Conservation (phyloP, 306 rosid genomes). For the Quercus bicolor region DNA sequence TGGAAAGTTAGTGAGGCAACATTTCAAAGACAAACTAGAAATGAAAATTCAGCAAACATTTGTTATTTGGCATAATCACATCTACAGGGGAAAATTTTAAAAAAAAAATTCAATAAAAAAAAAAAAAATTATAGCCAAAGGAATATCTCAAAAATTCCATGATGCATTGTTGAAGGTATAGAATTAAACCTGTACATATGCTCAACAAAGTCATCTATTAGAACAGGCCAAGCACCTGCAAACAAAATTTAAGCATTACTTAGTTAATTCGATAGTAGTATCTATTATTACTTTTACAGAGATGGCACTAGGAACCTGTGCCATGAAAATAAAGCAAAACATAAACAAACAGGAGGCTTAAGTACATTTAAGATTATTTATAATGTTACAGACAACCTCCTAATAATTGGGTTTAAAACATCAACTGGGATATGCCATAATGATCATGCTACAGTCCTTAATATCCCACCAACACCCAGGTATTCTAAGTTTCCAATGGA, state of each 20-base stretch:
- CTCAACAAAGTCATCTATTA: conserved; percentile 94
- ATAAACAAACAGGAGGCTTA: not conserved
- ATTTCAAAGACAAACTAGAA: not conserved
- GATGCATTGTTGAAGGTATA: conserved; percentile 13
- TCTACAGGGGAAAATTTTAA: not conserved
- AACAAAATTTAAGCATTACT: not conserved
- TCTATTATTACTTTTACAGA: not conserved
- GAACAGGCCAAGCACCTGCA: conserved; percentile 99
- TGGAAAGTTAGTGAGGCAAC: not conserved
- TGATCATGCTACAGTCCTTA: too few relatives aligned
- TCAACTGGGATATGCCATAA: not conserved
- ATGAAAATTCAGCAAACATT: not conserved
- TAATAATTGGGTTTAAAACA: not conserved
- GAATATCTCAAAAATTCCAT: conserved; percentile 7
- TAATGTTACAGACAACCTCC: not conserved
- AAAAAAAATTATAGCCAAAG: not conserved
- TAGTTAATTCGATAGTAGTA: not conserved
- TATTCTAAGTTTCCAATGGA: too few relatives aligned
- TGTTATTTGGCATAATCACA: not conserved
- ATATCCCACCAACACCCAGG: too few relatives aligned
- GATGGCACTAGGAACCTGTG: not conserved
- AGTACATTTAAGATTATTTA: not conserved
- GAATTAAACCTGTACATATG: conserved; percentile 88
- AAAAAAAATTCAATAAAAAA: not conserved
- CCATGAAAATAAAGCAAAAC: not conserved